These are phyloP conservation scores for Podosphaera fusca DNA, from an alignment of 2,329 filamentous ascomycete species.

Conservation along the genomic window DNA sequence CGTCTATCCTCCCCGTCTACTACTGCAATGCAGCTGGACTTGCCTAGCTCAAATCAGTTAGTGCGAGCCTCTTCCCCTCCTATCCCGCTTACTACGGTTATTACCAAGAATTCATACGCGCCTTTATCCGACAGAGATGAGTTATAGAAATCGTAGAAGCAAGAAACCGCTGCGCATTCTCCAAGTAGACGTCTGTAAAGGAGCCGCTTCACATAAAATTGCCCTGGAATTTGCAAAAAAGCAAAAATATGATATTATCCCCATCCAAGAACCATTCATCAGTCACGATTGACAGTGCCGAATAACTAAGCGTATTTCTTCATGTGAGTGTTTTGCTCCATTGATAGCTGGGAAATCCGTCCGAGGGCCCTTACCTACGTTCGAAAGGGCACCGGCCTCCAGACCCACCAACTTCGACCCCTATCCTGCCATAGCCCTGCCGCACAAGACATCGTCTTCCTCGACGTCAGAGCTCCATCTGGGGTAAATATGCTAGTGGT, in stretches of 20 bases:
- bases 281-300: background rate
- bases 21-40: background rate
- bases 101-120: background rate
- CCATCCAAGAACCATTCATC: background rate
- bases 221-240: too few relatives aligned
- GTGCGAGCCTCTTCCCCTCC: background rate
- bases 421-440: too few relatives aligned
- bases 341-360: background rate
- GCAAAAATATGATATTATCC: too few relatives aligned
- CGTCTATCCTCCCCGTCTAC: background rate
- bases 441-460: too few relatives aligned
- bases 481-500: too few relatives aligned
- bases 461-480: too few relatives aligned
- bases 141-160: background rate
- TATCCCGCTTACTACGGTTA: background rate
- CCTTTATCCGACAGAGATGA: background rate
- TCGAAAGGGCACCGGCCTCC: too few relatives aligned
- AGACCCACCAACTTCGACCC: too few relatives aligned
- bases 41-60: background rate
- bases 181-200: background rate
- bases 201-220: background rate
- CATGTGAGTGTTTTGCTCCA: background rate
- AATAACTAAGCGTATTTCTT: background rate
- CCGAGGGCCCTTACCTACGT: background rate
- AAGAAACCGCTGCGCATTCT: background rate